These are phyloP conservation scores for Sporothrix humicola DNA, from an alignment of 2,329 filamentous ascomycete genomes.

Conservation along the genomic window DNA sequence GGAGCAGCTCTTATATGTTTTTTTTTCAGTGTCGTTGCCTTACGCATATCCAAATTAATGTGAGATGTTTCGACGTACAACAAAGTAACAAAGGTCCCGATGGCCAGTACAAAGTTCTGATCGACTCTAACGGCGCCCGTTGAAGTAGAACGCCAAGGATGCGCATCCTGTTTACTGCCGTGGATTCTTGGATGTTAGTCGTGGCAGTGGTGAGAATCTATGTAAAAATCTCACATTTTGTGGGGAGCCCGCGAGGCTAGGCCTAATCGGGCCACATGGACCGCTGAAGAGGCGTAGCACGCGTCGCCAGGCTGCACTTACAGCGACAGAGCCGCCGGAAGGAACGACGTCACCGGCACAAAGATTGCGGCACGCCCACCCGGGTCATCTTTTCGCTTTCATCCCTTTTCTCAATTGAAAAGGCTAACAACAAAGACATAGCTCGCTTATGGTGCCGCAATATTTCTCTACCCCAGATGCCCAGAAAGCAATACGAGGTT, in stretches of 20 bases:
- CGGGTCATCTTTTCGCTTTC: background rate
- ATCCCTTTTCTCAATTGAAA: background rate
- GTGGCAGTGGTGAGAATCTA: background rate
- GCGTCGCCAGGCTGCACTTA: background rate
- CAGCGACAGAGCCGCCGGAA: background rate
- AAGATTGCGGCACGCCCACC: background rate
- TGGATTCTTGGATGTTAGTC: slow-evolving; percentile 13
- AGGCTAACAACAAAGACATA: background rate
- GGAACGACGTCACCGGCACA: background rate
- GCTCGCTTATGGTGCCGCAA: background rate
- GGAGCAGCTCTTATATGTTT: background rate
- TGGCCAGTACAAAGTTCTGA: background rate
- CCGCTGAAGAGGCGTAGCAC: background rate
- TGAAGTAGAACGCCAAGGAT: background rate
- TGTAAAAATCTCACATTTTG: background rate
- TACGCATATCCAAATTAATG: background rate
- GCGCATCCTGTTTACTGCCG: no score
- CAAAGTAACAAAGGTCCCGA: background rate
- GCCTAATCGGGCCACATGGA: background rate
- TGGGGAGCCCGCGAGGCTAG: background rate
- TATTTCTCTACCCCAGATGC: background rate
- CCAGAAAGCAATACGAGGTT: background rate
- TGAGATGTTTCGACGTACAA: background rate
- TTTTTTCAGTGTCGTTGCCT: background rate
- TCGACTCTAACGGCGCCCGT: background rate